phyloP scores from a whole-genome alignment of 257 asterid species.

The Solanum boliviense region DNA sequence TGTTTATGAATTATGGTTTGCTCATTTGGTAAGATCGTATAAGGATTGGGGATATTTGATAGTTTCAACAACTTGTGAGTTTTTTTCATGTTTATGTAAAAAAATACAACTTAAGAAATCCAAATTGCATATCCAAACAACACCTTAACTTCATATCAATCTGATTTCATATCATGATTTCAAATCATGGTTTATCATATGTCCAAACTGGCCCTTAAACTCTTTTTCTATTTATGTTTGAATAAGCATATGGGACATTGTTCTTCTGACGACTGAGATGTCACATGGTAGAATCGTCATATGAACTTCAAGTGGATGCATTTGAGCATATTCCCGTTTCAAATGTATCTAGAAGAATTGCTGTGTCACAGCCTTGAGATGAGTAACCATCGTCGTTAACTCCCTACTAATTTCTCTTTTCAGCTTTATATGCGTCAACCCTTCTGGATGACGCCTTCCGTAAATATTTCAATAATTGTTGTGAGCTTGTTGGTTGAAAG shows the following conservation, averaged over 20 bases:
- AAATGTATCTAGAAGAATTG: neutral
- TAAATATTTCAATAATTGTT: neutral
- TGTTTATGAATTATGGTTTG: neutral
- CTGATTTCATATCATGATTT: neutral
- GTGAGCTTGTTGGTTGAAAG: neutral
- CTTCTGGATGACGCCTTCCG: neutral
- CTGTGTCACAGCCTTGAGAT: neutral
- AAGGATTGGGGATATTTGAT: neutral
- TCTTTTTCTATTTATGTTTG: neutral
- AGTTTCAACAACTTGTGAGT: neutral
- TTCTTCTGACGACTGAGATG: neutral
- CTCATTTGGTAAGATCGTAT: neutral
- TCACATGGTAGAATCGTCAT: neutral
- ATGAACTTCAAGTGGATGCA: neutral
- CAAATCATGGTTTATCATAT: neutral
- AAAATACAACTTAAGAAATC: neutral
- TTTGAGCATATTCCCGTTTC: neutral
- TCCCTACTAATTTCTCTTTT: neutral
- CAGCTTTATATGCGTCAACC: neutral
- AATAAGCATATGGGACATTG: neutral
- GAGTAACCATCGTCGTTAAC: neutral
- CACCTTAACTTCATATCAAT: neutral
- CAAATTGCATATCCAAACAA: neutral
- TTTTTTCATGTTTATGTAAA: neutral
- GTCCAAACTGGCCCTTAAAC: neutral